A percentile compares a stretch with the other conserved stretches of the same genome.
Evolutionary conservation across 2,329 filamentous ascomycete genomes (phyloP).

Genomic region (Aspergillus ochraceoroseus): DNA sequence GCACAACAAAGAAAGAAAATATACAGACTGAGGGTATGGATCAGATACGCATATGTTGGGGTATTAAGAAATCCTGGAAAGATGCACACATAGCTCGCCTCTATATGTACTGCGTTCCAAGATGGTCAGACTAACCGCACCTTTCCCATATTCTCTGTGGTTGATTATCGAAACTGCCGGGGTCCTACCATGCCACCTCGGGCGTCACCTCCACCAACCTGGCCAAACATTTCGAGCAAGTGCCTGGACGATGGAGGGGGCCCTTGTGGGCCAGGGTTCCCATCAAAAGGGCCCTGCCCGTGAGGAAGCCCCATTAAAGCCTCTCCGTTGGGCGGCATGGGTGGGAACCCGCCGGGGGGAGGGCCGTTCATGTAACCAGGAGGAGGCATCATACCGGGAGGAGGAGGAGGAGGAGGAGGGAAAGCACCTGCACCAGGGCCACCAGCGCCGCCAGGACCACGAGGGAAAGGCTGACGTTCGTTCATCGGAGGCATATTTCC

Average conservation of each 20-base stretch:
- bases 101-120: too few relatives aligned
- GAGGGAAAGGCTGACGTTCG: slow-evolving; percentile 38
- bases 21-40: slow-evolving; percentile 7
- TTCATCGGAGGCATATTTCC: slow-evolving; percentile 32
- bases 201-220: slow-evolving; percentile 33
- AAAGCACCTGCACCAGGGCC: too few relatives aligned
- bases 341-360: slow-evolving; percentile 38
- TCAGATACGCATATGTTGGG: slow-evolving; percentile 1
- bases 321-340: slow-evolving; percentile 39
- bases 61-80: background rate
- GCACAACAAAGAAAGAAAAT: background rate
- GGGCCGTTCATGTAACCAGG: slow-evolving; percentile 45
- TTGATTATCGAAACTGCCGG: slow-evolving; percentile 33
- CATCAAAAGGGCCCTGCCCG: slow-evolving; percentile 35
- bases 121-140: too few relatives aligned
- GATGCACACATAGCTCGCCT: too few relatives aligned
- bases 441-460: slow-evolving; percentile 30
- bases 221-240: slow-evolving; percentile 44
- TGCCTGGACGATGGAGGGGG: slow-evolving; percentile 39
- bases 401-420: slow-evolving; percentile 31
- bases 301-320: slow-evolving; percentile 37
- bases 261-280: slow-evolving; percentile 35
- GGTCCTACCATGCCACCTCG: slow-evolving; percentile 38
- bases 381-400: slow-evolving; percentile 45
- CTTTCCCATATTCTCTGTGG: background rate